phyloP scores from a whole-genome alignment of 495 filamentous ascomycete species.

The Echria macrotheca region DNA sequence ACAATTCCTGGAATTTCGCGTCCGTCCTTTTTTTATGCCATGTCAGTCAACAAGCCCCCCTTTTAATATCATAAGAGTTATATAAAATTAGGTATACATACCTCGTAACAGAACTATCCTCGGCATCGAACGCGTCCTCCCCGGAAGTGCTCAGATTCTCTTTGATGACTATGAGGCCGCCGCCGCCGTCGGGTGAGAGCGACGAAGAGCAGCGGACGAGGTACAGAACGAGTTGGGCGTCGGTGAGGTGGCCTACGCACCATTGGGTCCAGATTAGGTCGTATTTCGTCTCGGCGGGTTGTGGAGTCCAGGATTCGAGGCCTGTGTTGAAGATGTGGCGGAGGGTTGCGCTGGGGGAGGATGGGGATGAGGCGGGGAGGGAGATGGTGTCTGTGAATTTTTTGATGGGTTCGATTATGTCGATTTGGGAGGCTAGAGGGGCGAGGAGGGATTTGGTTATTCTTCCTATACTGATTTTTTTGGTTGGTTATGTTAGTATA shows the following conservation, averaged over 20 bases:
- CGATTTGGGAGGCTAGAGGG: conserved; percentile 19
- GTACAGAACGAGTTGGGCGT: conserved; percentile 64
- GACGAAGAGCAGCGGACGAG: conserved; percentile 55
- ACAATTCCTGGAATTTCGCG: conserved; percentile 61
- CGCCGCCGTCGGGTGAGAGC: conserved; percentile 36
- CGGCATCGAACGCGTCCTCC: conserved; percentile 67
- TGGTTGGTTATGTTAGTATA: neutral
- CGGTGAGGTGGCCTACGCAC: conserved; percentile 90
- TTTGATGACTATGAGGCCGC: conserved; percentile 73
- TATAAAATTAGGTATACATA: conserved; percentile 14
- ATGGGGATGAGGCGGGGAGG: conserved; percentile 44
- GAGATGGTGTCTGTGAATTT: conserved; percentile 50
- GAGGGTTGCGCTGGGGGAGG: no score
- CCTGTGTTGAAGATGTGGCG: conserved; percentile 64
- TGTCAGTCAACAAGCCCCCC: neutral
- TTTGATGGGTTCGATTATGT: conserved; percentile 49
- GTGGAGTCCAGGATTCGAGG: conserved; percentile 67
- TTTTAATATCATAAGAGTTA: neutral
- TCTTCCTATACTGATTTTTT: conserved; percentile 44
- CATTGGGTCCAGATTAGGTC: conserved; percentile 75
- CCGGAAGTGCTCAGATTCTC: conserved; percentile 70
- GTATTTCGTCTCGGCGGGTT: conserved; percentile 40
- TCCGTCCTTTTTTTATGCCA: conserved; percentile 48
- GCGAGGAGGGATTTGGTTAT: conserved; percentile 42
- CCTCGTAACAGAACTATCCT: conserved; percentile 75